These are phyloP conservation scores for Furcasterigmium sp. DNA, from an alignment of 2,329 filamentous ascomycete species.

Conservation along the genomic window DNA sequence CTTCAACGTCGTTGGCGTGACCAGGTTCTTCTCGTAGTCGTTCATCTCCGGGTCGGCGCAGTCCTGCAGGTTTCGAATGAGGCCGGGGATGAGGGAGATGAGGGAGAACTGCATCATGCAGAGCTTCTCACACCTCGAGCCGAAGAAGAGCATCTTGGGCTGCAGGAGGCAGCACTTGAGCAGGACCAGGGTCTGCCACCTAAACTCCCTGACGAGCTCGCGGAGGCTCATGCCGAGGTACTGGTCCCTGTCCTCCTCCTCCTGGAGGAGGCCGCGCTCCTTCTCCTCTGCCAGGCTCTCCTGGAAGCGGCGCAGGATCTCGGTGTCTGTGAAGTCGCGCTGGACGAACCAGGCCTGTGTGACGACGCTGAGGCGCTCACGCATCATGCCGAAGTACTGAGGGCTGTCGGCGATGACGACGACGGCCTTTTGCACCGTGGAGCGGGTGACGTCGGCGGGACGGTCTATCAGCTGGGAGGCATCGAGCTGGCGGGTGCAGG, in stretches of 20 bases:
- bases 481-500: constrained; percentile 89
- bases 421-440: constrained; percentile 95
- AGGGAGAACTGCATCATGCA: constrained; percentile 99
- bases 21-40: constrained; percentile 68
- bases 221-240: constrained; percentile 85
- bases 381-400: constrained; percentile 82
- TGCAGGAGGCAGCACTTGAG: constrained; percentile 92
- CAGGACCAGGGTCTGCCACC: constrained; percentile 87
- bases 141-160: constrained; percentile 99
- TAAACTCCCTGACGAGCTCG: constrained; percentile 90
- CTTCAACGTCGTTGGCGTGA: constrained; percentile 76
- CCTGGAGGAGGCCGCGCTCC: constrained; percentile 47
- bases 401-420: constrained; percentile 92
- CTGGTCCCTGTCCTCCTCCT: constrained; percentile 73
- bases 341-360: constrained; percentile 97
- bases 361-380: constrained; percentile 84
- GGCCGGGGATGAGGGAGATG: constrained; percentile 87
- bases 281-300: constrained; percentile 75
- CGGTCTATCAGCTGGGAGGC: constrained; percentile 70
- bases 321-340: constrained; percentile 82
- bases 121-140: constrained; percentile 87
- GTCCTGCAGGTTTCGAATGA: constrained; percentile 88
- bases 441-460: constrained; percentile 87
- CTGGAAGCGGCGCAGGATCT: constrained; percentile 86
- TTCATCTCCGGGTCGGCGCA: constrained; percentile 92